Conservation (phyloP, 306 rosid species). For the Cucumis melo region DNA sequence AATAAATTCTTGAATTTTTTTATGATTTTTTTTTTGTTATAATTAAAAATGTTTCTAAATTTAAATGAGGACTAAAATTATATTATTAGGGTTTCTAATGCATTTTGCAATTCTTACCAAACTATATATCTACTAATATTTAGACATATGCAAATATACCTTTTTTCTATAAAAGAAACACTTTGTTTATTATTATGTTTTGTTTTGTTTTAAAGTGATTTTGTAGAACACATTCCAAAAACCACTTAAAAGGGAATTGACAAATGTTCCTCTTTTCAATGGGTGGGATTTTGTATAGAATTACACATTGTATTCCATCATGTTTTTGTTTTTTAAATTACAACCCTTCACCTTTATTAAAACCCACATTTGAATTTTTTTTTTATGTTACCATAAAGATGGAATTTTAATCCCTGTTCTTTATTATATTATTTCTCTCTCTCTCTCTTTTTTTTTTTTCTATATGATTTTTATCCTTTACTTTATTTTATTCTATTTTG, state of each 20-base stretch:
- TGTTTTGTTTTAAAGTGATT: not conserved
- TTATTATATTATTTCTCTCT: not conserved
- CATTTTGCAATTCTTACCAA: not conserved
- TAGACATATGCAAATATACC: too few species aligned
- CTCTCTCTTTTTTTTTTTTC: too few species aligned
- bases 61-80: too few species aligned
- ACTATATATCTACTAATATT: not conserved
- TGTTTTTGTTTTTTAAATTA: not conserved
- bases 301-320: not conserved
- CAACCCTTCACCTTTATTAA: not conserved
- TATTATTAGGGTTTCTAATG: not conserved
- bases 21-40: too few species aligned
- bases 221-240: not conserved
- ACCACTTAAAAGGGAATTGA: not conserved
- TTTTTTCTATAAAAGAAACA: too few species aligned
- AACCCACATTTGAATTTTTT: not conserved
- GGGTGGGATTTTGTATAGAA: not conserved
- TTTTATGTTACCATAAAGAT: not conserved
- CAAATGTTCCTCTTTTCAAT: not conserved
- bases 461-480: too few species aligned
- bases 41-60: too few species aligned
- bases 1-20: too few species aligned
- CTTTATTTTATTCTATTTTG: too few species aligned
- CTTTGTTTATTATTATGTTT: not conserved
- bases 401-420: not conserved